These are phyloP conservation scores for Asterochloris sp. DNA, from an alignment of 139 green algal genomes.

Conservation along the genomic window DNA sequence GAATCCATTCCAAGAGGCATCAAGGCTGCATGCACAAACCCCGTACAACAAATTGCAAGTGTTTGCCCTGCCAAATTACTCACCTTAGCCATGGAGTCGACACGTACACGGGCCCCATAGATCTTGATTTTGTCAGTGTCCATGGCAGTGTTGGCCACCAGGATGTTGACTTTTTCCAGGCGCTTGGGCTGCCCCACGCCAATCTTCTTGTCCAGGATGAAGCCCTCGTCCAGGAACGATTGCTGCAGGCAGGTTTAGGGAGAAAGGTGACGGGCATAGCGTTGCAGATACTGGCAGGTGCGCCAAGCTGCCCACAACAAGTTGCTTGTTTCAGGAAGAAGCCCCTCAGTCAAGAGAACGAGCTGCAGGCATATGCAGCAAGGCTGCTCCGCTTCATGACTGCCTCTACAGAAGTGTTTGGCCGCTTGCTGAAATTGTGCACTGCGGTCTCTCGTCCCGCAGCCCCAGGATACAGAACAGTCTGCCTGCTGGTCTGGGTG, in stretches of 20 bases:
- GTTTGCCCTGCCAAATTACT: neutral
- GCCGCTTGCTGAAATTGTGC: too few species aligned
- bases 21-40: too few species aligned
- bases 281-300: too few species aligned
- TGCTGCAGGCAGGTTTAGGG: conserved; percentile 44
- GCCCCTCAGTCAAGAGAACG: neutral
- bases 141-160: conserved; percentile 99
- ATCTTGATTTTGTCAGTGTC: conserved; percentile 99
- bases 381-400: neutral
- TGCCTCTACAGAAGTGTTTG: too few species aligned
- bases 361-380: neutral
- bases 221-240: conserved; percentile 97
- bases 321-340: too few species aligned
- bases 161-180: conserved; percentile 94
- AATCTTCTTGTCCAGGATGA: conserved; percentile 99
- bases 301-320: neutral
- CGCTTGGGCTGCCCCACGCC: conserved; percentile 95
- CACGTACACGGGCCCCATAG: conserved; percentile 80
- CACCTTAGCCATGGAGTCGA: conserved; percentile 86
- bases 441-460: too few species aligned
- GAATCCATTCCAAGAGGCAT: too few species aligned
- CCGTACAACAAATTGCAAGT: too few species aligned
- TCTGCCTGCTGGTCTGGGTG: too few species aligned
- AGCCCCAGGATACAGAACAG: too few species aligned
- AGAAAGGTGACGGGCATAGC: neutral